Percentiles rank a stretch among this genome's conserved stretches.
phyloP scores from a whole-genome alignment of 352 stramenopile species.

The Pythium monospermum region DNA sequence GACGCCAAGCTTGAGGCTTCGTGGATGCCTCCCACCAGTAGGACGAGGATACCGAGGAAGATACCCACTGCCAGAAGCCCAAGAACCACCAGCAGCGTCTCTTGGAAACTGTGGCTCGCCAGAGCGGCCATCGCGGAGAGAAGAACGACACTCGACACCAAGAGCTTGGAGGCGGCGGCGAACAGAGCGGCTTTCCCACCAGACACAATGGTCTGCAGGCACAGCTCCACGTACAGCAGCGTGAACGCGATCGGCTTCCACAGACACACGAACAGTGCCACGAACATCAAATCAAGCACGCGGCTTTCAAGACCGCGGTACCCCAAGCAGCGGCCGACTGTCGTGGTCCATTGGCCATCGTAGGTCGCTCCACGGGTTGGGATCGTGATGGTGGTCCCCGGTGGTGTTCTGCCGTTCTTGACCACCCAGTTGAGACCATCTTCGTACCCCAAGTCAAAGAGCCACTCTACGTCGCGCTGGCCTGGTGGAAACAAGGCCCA shows the following conservation, averaged over 20 bases:
- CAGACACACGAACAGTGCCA: constrained; percentile 66
- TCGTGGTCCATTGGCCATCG: constrained; percentile 59
- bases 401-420: constrained; percentile 30
- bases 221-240: constrained; percentile 79
- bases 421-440: constrained; percentile 69
- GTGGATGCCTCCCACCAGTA: constrained; percentile 57
- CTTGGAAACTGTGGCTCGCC: constrained; percentile 46
- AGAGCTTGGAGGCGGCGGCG: constrained; percentile 59
- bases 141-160: constrained; percentile 58
- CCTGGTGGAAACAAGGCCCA: constrained; percentile 73
- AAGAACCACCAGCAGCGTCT: constrained; percentile 57
- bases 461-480: constrained; percentile 67
- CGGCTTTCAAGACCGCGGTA: constrained; percentile 66
- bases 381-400: constrained; percentile 35
- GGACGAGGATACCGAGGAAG: constrained; percentile 52
- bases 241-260: constrained; percentile 78
- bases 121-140: constrained; percentile 36
- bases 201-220: constrained; percentile 58
- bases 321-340: constrained; percentile 67
- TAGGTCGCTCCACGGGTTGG: constrained; percentile 52
- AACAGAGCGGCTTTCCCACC: constrained; percentile 70
- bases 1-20: constrained; percentile 46
- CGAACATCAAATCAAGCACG: constrained; percentile 68
- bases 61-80: constrained; percentile 38
- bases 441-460: constrained; percentile 83